Evolutionary conservation across 2,329 filamentous ascomycete species (phyloP).

Genomic region (Arachnomyces sp.): DNA sequence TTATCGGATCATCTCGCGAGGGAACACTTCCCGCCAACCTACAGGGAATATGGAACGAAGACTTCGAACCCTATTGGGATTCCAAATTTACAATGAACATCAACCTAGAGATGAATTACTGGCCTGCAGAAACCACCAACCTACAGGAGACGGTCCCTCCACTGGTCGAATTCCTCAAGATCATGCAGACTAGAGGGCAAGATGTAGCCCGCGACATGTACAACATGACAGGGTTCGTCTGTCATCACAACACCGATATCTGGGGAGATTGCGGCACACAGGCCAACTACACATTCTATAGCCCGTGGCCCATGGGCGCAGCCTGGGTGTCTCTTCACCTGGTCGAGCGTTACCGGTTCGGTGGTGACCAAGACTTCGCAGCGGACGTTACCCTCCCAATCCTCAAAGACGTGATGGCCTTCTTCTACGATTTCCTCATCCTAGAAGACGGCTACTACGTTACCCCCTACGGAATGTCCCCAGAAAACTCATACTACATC

Average conservation of each 20-base stretch:
- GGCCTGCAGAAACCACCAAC: slow-evolving; percentile 46
- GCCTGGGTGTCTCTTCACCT: slow-evolving; percentile 56
- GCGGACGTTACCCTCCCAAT: slow-evolving; percentile 15
- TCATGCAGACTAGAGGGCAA: slow-evolving; percentile 31
- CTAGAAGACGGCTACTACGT: slow-evolving; percentile 17
- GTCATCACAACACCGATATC: slow-evolving; percentile 51
- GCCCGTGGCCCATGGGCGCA: slow-evolving; percentile 36
- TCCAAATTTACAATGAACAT: slow-evolving; percentile 52
- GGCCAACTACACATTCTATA: slow-evolving; percentile 34
- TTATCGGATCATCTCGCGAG: slow-evolving; percentile 47
- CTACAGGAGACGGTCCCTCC: slow-evolving; percentile 37
- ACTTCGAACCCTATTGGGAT: slow-evolving; percentile 42
- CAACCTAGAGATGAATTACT: slow-evolving; percentile 56
- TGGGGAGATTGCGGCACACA: slow-evolving; percentile 50
- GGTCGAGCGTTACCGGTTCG: slow-evolving; percentile 50
- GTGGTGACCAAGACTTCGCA: slow-evolving; percentile 18
- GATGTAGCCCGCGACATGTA: slow-evolving; percentile 49
- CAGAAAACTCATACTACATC: slow-evolving; percentile 23
- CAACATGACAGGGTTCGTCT: slow-evolving; percentile 47
- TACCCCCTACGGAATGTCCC: slow-evolving; percentile 23
- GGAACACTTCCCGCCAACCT: slow-evolving; percentile 49
- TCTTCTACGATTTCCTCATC: slow-evolving; percentile 23
- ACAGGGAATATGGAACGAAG: slow-evolving; percentile 49
- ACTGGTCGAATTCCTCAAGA: slow-evolving; percentile 35
- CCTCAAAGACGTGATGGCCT: slow-evolving; percentile 22